Base-by-base conservation (phyloP, 805 yeast genomes). In the Tetrapisispora phaffii region DNA sequence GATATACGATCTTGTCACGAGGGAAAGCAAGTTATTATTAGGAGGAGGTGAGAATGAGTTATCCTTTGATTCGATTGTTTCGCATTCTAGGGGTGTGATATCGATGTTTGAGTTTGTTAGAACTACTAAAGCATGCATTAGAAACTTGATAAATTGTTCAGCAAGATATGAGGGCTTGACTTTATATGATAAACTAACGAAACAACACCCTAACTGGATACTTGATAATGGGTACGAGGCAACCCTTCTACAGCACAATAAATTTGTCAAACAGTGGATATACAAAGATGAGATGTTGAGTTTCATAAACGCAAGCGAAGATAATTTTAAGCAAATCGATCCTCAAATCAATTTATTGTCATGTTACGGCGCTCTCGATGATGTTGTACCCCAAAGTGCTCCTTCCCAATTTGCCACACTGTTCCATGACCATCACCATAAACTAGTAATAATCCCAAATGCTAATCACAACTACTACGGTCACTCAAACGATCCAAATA, bases 381-480 rank as follows among this genome's bases (percentile, higher is more conserved):
- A 63, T 10, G 71, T 83, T 10, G 77, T 88, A 7, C 87, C 90
- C 1, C 51, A 74, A 1, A 68, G 69, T 15, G 96, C 86, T 53
- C 71, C 80, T 7, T 72, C 80, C 0, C 53, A 53, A 32, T 86
- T 69, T 65, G 77, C 83, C 7, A 77, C 82, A 52, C 51, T 66
- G 9, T 73, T 88, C 41, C 12, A 26, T 10, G 72, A 70, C 2
- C 57, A 59, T 5, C 76, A 88, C 19, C 81, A 83, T 52, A 67
- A 71, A 3, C 65, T 87, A 44, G 68, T 69, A 32, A 59, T 85
- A 7, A 66, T 89, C 10, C 75, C 76, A 1, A 70, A 69, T 38
- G 96, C 95, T 0, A 89, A 86, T 58, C 97, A 89, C 62, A 85
- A 84, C 55, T 88, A 74, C 57, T 83, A 74, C 57, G 90, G 93